These are phyloP conservation scores for Pistacia vera DNA, from an alignment of 345 rosid genomes.

Conservation along the genomic window DNA sequence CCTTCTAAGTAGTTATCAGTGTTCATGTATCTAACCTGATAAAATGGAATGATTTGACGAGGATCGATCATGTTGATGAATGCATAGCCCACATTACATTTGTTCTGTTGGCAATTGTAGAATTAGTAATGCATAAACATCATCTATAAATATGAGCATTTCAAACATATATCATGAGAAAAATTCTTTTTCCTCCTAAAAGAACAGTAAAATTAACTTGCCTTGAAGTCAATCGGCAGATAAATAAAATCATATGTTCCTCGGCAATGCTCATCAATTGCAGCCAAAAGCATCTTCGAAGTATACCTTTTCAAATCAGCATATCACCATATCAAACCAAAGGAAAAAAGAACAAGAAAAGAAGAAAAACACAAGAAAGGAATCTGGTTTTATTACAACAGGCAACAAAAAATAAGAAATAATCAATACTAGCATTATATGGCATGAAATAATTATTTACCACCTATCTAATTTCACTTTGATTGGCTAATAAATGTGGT, in stretches of 20 bases:
- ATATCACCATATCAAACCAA: slow-evolving; percentile 15
- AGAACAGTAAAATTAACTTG: slow-evolving; percentile 30
- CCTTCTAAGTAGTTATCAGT: background rate
- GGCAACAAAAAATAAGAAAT: background rate
- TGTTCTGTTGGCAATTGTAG: slow-evolving; percentile 54
- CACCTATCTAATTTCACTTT: background rate
- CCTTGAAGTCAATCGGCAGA: slow-evolving; percentile 87
- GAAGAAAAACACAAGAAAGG: slow-evolving; percentile 7
- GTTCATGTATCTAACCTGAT: slow-evolving; percentile 48
- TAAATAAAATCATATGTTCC: slow-evolving; percentile 83
- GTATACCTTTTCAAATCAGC: slow-evolving; percentile 60
- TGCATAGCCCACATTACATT: slow-evolving; percentile 94
- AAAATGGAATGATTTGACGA: slow-evolving; percentile 69
- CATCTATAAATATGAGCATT: background rate
- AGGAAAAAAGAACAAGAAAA: background rate
- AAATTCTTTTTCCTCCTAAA: background rate
- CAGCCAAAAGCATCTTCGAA: slow-evolving; percentile 81
- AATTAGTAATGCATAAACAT: slow-evolving; percentile 8
- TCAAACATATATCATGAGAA: slow-evolving; percentile 7
- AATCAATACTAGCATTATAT: background rate
- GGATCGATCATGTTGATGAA: slow-evolving; percentile 88
- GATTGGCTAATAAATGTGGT: background rate
- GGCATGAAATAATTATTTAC: background rate
- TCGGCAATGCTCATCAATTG: slow-evolving; percentile 75
- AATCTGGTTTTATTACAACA: background rate